Evolutionary conservation across 169 alveolate genomes (phyloP).

Genomic region (Eimeria maxima): DNA sequence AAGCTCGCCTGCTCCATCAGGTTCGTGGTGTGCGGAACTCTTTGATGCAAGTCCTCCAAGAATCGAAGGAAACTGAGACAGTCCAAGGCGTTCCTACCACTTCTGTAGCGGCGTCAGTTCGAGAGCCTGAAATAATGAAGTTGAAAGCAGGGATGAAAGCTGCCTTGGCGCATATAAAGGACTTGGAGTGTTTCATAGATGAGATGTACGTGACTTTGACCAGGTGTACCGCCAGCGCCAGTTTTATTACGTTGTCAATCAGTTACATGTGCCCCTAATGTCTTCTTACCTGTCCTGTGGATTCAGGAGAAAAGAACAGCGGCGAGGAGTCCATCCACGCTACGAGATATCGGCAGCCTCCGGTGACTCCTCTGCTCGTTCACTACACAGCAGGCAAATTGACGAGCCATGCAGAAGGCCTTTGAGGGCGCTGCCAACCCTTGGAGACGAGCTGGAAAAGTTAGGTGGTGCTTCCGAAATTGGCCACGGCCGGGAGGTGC

Average conservation of each 20-base stretch:
- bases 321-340: slow-evolving; percentile 68
- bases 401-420: not conserved
- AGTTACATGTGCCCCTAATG: not conserved
- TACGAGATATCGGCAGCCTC: slow-evolving; percentile 53
- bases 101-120: not conserved
- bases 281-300: not conserved
- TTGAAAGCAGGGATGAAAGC: slow-evolving; percentile 70
- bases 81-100: not conserved
- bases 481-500: not conserved
- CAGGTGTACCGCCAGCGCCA: not conserved
- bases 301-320: slow-evolving; percentile 59
- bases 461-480: not conserved
- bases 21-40: slow-evolving; percentile 76
- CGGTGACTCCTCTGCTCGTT: slow-evolving; percentile 33
- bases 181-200: slow-evolving; percentile 68
- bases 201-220: slow-evolving; percentile 47
- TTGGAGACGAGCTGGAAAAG: slow-evolving; percentile 71
- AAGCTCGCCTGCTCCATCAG: slow-evolving; percentile 73
- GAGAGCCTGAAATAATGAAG: slow-evolving; percentile 16
- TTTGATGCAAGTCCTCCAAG: slow-evolving; percentile 71
- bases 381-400: not conserved
- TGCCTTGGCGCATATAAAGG: slow-evolving; percentile 72
- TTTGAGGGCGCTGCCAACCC: slow-evolving; percentile 36
- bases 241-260: not conserved
- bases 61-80: slow-evolving; percentile 22